Evolutionary conservation across 495 filamentous ascomycete species (phyloP).

Genomic region (Neurospora africana): DNA sequence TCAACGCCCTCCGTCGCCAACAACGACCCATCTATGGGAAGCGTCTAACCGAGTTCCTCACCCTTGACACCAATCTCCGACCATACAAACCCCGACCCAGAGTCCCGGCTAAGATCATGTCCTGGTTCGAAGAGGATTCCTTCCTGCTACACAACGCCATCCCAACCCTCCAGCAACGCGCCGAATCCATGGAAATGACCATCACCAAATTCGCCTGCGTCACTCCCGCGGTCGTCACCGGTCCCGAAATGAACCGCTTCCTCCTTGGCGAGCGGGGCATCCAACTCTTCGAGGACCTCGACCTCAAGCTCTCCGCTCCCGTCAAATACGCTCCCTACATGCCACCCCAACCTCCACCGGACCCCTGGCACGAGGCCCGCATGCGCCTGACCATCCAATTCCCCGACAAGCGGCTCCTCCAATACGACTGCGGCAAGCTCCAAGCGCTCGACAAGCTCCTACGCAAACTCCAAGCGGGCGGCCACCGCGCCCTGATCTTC

Average conservation of each 20-base stretch:
- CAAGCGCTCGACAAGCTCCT: slow-evolving; percentile 83
- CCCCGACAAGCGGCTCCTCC: slow-evolving; percentile 86
- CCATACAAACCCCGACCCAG: slow-evolving; percentile 46
- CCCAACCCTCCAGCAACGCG: slow-evolving; percentile 59
- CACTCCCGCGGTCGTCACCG: slow-evolving; percentile 75
- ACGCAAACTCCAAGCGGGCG: slow-evolving; percentile 75
- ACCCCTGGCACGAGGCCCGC: slow-evolving; percentile 89
- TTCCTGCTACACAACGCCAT: slow-evolving; percentile 62
- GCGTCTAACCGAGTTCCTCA: slow-evolving; percentile 60
- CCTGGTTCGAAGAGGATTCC: slow-evolving; percentile 66
- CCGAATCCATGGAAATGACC: slow-evolving; percentile 57
- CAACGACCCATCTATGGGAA: slow-evolving; percentile 72
- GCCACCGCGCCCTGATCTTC: slow-evolving; percentile 92
- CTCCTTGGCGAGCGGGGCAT: slow-evolving; percentile 51
- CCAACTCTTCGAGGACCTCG: slow-evolving; percentile 45
- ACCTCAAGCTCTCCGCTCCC: slow-evolving; percentile 34
- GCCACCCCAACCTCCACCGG: slow-evolving; percentile 41
- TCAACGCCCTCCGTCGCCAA: slow-evolving; percentile 72
- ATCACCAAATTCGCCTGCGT: slow-evolving; percentile 84
- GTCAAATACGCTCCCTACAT: slow-evolving; percentile 38
- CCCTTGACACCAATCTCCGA: slow-evolving; percentile 45
- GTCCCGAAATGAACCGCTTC: slow-evolving; percentile 55
- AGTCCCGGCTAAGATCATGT: slow-evolving; percentile 42
- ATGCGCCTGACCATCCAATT: slow-evolving; percentile 93
- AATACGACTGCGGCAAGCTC: slow-evolving; percentile 97